phyloP scores from a whole-genome alignment of 768 basidiomycete genomes.

The Auriscalpium orientale region DNA sequence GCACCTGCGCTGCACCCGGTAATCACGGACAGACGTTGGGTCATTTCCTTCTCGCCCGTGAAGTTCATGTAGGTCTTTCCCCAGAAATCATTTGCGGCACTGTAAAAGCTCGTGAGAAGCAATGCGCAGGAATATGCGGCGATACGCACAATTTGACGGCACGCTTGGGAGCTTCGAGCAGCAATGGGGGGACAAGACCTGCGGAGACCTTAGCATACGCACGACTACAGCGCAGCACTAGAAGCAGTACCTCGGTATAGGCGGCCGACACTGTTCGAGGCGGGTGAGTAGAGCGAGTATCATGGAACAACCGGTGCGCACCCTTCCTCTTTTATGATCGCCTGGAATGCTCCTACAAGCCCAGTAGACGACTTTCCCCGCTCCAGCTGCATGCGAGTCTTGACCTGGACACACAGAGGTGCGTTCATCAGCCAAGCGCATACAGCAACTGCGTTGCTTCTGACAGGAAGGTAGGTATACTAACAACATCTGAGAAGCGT shows the following conservation, averaged over 20 bases:
- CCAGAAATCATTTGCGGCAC: conserved; percentile 93
- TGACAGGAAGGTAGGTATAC: conserved; percentile 24
- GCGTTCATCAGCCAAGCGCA: neutral
- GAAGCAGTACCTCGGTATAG: conserved; percentile 71
- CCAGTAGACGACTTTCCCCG: conserved; percentile 71
- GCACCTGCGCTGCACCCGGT: conserved; percentile 95
- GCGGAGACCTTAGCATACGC: neutral
- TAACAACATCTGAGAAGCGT: conserved; percentile 68
- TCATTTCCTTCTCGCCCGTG: conserved; percentile 78
- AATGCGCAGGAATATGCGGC: neutral
- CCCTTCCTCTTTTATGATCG: conserved; percentile 91
- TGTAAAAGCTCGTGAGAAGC: conserved; percentile 1
- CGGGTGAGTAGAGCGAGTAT: conserved; percentile 2
- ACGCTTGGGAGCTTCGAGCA: conserved; percentile 96
- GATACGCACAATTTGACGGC: conserved; percentile 83
- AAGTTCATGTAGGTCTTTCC: conserved; percentile 65
- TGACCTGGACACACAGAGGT: conserved; percentile 51
- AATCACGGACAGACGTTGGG: conserved; percentile 74
- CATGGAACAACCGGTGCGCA: conserved; percentile 30
- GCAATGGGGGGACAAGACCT: conserved; percentile 91
- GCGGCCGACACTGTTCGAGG: conserved; percentile 52
- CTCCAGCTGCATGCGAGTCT: conserved; percentile 97
- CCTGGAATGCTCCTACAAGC: conserved; percentile 72
- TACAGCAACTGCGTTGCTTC: neutral
- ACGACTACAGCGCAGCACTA: neutral